Evolutionary conservation across 192 early-diverging fungal genomes (phyloP).

Genomic region (Coemansia sp.): DNA sequence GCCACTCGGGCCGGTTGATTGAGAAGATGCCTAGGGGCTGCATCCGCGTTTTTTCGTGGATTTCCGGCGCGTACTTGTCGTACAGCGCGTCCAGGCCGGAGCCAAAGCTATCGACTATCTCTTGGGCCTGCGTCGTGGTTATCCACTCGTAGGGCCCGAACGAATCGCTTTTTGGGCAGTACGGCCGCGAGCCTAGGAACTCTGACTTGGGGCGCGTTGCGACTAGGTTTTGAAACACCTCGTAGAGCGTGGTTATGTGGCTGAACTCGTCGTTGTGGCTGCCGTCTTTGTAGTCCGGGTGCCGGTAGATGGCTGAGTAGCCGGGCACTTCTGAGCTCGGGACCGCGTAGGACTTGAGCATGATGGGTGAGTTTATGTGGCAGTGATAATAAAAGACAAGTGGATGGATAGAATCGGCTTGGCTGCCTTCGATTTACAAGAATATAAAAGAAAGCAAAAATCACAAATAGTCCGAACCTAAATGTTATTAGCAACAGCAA

Average conservation of each 20-base stretch:
- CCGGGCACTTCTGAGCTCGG: constrained; percentile 3
- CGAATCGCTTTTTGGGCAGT: background rate
- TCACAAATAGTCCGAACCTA: too few relatives aligned
- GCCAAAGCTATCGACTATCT: background rate
- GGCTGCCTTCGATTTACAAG: too few relatives aligned
- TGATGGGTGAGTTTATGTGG: background rate
- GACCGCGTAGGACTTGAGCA: background rate
- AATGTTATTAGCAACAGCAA: too few relatives aligned
- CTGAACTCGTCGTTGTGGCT: constrained; percentile 1
- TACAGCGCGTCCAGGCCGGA: constrained; percentile 1
- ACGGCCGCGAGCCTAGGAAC: constrained; percentile 1
- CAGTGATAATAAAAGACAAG: background rate
- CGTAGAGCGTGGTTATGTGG: constrained; percentile 1
- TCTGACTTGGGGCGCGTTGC: background rate
- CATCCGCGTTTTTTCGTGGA: background rate
- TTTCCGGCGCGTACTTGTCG: background rate
- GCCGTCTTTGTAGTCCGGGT: constrained; percentile 4
- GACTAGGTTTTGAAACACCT: constrained; percentile 3
- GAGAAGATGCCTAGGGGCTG: constrained; percentile 61
- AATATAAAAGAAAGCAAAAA: too few relatives aligned
- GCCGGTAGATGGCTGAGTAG: constrained; percentile 1
- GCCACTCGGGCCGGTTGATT: constrained; percentile 70
- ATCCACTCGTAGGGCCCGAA: background rate
- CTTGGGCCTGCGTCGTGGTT: background rate
- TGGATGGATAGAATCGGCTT: background rate